Conservation (phyloP, 257 asterid species). For the Schizonepeta tenuifolia region DNA sequence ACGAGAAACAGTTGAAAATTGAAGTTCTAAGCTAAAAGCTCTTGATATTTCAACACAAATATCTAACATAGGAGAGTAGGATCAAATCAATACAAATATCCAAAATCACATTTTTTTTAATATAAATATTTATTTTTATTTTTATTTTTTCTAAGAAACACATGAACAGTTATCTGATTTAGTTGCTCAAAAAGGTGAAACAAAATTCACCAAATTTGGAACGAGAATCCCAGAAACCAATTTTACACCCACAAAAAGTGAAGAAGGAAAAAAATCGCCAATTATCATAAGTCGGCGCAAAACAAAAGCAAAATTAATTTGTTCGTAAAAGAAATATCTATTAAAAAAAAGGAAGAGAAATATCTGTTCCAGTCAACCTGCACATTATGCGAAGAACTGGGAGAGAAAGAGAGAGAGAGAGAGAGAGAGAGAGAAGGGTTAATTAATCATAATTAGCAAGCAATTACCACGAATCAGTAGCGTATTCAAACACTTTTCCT, state of each 20-base stretch:
- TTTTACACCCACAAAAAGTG: background rate
- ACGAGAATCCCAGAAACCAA: background rate
- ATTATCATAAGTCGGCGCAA: background rate
- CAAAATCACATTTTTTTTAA: background rate
- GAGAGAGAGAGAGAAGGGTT: background rate
- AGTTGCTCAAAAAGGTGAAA: background rate
- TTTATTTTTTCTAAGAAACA: background rate
- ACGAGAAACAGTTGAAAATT: background rate
- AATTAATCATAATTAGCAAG: background rate
- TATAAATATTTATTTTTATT: background rate
- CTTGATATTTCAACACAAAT: background rate
- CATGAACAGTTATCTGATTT: background rate
- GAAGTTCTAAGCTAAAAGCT: background rate
- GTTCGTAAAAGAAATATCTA: background rate
- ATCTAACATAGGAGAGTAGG: background rate
- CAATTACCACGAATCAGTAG: slow-evolving; percentile 65
- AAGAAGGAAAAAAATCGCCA: background rate
- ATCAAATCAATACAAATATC: background rate
- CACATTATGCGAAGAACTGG: background rate
- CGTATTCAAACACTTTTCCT: slow-evolving; percentile 72
- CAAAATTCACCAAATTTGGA: slow-evolving; percentile 7
- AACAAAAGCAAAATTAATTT: background rate
- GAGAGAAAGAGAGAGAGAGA: background rate
- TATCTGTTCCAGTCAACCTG: background rate
- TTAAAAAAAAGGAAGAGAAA: background rate